phyloP scores from a whole-genome alignment of 2,329 filamentous ascomycete genomes.

The Bimuria novae-zelandiae region DNA sequence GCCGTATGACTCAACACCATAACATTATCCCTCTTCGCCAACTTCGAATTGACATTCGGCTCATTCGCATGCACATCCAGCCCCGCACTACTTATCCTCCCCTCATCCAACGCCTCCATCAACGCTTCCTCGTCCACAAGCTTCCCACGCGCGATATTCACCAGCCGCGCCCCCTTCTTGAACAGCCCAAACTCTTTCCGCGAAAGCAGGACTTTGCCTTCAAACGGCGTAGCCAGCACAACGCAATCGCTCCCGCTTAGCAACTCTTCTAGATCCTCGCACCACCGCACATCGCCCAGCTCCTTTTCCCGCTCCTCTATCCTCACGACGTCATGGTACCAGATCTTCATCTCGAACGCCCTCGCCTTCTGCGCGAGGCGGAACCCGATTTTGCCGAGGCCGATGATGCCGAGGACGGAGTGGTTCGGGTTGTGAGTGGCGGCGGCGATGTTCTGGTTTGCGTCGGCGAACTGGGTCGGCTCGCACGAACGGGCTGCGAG shows the following conservation, averaged over 20 bases:
- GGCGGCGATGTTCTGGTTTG: slow-evolving; percentile 64
- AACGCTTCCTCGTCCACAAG: slow-evolving; percentile 69
- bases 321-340: slow-evolving; percentile 64
- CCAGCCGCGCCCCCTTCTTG: slow-evolving; percentile 61
- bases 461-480: slow-evolving; percentile 57
- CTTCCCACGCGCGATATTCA: slow-evolving; percentile 69
- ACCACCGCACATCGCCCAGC: slow-evolving; percentile 56
- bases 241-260: slow-evolving; percentile 62
- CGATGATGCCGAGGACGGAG: slow-evolving; percentile 68
- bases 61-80: slow-evolving; percentile 69
- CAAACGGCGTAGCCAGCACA: slow-evolving; percentile 65
- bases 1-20: slow-evolving; percentile 71
- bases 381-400: slow-evolving; percentile 63
- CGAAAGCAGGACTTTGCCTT: slow-evolving; percentile 56
- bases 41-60: slow-evolving; percentile 56
- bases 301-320: slow-evolving; percentile 53
- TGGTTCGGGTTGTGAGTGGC: slow-evolving; percentile 67
- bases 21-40: slow-evolving; percentile 54
- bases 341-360: slow-evolving; percentile 69
- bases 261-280: slow-evolving; percentile 57
- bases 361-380: slow-evolving; percentile 62
- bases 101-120: slow-evolving; percentile 61
- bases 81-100: slow-evolving; percentile 57
- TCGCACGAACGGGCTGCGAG: slow-evolving; percentile 57
- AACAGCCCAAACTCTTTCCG: slow-evolving; percentile 55